Evolutionary conservation across 352 stramenopile species (phyloP).

Genomic region (Plasmopara halstedii): DNA sequence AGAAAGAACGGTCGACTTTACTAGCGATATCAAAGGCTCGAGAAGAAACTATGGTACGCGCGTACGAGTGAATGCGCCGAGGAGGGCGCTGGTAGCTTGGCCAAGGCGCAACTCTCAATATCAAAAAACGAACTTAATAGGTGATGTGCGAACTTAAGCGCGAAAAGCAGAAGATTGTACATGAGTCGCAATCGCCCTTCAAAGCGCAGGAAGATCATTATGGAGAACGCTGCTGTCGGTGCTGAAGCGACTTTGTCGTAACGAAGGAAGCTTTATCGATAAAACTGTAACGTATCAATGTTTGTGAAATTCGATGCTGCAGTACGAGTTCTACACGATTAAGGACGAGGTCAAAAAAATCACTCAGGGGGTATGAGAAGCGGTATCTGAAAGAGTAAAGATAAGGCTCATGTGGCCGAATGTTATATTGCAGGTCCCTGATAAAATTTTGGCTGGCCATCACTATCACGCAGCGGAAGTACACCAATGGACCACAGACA

Average conservation of each 20-base stretch:
- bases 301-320: not conserved
- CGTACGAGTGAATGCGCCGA: not conserved
- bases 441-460: slow-evolving; percentile 53
- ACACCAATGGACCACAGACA: slow-evolving; percentile 69
- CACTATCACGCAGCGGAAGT: slow-evolving; percentile 79
- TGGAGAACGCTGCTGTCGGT: slow-evolving; percentile 49
- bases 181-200: slow-evolving; percentile 25
- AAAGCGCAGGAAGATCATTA: slow-evolving; percentile 38
- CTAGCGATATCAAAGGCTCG: not conserved
- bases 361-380: slow-evolving; percentile 48
- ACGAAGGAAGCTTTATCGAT: too few species aligned
- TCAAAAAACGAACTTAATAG: slow-evolving; percentile 17
- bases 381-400: not conserved
- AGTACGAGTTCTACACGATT: slow-evolving; percentile 83
- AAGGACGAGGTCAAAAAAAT: slow-evolving; percentile 86
- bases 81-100: slow-evolving; percentile 1
- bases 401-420: slow-evolving; percentile 1
- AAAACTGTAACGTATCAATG: not conserved
- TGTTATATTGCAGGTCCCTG: slow-evolving; percentile 62
- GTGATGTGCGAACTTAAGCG: slow-evolving; percentile 10
- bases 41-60: not conserved
- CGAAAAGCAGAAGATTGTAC: not conserved
- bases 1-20: too few species aligned
- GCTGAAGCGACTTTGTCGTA: not conserved
- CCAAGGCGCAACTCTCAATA: too few species aligned